A percentile compares a stretch with the other conserved stretches of the same genome.
These are phyloP conservation scores for Leccinum ochraceum DNA, from an alignment of 768 basidiomycete genomes.

Conservation along the genomic window DNA sequence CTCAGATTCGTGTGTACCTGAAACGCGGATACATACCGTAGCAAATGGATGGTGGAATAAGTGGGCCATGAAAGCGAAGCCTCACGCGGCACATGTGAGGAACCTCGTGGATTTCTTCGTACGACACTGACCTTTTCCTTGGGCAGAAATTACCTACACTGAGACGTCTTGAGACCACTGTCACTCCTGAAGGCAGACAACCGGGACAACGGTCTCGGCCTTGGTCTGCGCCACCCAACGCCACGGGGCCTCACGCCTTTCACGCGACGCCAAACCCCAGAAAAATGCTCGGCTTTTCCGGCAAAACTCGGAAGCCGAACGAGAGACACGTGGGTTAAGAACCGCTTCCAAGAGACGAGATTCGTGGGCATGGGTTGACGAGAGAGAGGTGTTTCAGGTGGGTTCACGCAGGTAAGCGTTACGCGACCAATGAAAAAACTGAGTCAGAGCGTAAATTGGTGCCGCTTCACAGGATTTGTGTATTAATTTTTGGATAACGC, in stretches of 20 bases:
- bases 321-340: constrained; percentile 13
- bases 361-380: neutral
- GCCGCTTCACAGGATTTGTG: constrained; percentile 12
- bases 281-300: constrained; percentile 17
- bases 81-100: constrained; percentile 21
- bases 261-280: constrained; percentile 21
- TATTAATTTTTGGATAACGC: constrained; percentile 25
- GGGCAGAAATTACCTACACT: constrained; percentile 35
- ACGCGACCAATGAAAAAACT: constrained; percentile 3
- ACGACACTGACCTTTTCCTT: constrained; percentile 9
- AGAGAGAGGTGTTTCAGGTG: constrained; percentile 9
- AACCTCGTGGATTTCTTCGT: constrained; percentile 10
- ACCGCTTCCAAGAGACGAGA: constrained; percentile 6
- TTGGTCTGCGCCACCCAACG: constrained; percentile 28
- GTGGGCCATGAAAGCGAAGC: constrained; percentile 42
- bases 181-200: constrained; percentile 46
- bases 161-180: constrained; percentile 48
- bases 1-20: constrained; percentile 24
- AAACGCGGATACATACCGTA: constrained; percentile 39
- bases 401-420: constrained; percentile 14
- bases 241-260: constrained; percentile 20
- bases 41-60: constrained; percentile 52
- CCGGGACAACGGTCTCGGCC: constrained; percentile 28
- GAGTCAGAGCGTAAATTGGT: constrained; percentile 4
- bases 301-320: constrained; percentile 12